Base-by-base conservation (phyloP, 2,329 filamentous ascomycete species). In the Thelonectria rubi region DNA sequence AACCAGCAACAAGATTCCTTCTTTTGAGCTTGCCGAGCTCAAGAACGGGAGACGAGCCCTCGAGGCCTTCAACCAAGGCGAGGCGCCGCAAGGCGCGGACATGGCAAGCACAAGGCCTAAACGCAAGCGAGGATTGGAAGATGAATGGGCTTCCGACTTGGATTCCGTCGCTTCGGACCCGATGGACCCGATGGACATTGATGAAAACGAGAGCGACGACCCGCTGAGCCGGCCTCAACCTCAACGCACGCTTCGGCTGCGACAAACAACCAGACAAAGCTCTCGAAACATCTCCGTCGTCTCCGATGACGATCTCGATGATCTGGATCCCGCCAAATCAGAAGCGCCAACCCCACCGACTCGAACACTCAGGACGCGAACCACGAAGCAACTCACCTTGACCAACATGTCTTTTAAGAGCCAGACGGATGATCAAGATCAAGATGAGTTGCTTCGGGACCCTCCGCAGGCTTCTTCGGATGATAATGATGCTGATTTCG, bases 401-500 rank as follows among this genome's bases (percentile, higher is more conserved):
- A 72, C 67, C 20, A 68, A 45, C 43, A 71, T 69, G 65, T 64
- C 67, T 17, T 65, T 72, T 55, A 67, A 69, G 52, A 74, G 65
- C 18, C 54, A 62, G 11, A 39, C 48, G 21, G 51, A 55, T 3
- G 67, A 71, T 39, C 67, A 65, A 47, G 73, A 74, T n/a, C 63
- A 68, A 7, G 76, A 78, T 46, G 77, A 78, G 60, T 59, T 78
- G 14, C 68, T 74, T 6, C 61, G 71, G 34, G 75, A 77, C 2
- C 58, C 62, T n/a, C 69, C 58, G 8, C 56, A 58, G 4, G 65
- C 53, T 11, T 76, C 71, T 4, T 66, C 69, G 5, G 75, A 75
- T 11, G 73, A 72, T 10, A 72, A 75, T 3, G 77, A 79, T 39
- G 75, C 69, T 10, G 73, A 76, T 34, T 77, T 78, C 34, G 55